Conservation (phyloP, 2,329 filamentous ascomycete genomes). For the Decorospora gaudefroyi region DNA sequence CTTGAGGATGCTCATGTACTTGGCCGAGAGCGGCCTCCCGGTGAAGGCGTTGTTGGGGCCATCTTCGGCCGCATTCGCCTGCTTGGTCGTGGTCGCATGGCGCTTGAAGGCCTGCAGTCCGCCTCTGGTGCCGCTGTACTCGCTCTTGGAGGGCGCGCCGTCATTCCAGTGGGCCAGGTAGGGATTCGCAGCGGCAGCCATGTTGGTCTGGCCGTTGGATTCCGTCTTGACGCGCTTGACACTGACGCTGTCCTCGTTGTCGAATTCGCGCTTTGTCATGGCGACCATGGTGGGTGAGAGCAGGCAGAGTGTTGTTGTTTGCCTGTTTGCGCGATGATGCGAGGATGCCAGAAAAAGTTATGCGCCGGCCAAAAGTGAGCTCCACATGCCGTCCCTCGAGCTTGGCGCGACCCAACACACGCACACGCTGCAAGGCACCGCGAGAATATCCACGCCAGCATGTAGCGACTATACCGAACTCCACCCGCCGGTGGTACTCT, state of each 20-base stretch:
- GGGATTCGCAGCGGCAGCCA: slow-evolving; percentile 69
- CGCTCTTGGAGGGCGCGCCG: slow-evolving; percentile 47
- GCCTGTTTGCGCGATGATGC: no score
- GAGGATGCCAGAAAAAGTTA: slow-evolving; percentile 34
- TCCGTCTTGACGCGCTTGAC: slow-evolving; percentile 57
- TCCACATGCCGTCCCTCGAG: slow-evolving; percentile 15
- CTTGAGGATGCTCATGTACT: slow-evolving; percentile 90
- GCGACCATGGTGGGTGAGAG: slow-evolving; percentile 12
- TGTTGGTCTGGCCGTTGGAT: slow-evolving; percentile 39
- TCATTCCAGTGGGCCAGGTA: slow-evolving; percentile 91
- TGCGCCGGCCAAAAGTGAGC: slow-evolving; percentile 19
- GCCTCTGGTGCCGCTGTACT: slow-evolving; percentile 39
- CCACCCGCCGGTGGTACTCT: slow-evolving; percentile 10
- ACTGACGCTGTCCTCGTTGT: slow-evolving; percentile 54
- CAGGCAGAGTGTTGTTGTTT: no score
- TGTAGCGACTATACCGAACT: slow-evolving; percentile 12
- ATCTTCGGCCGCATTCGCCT: slow-evolving; percentile 77
- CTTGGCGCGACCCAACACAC: slow-evolving; percentile 18
- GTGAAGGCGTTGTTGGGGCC: slow-evolving; percentile 85
- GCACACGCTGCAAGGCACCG: slow-evolving; percentile 14
- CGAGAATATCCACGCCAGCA: slow-evolving; percentile 12
- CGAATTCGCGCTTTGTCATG: slow-evolving; percentile 62
- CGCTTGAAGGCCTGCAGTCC: slow-evolving; percentile 68
- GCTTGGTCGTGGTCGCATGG: slow-evolving; percentile 76
- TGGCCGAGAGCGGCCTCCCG: slow-evolving; percentile 71